phyloP scores from a whole-genome alignment of 2,329 filamentous ascomycete species.

The Arthrinium puccinioides region DNA sequence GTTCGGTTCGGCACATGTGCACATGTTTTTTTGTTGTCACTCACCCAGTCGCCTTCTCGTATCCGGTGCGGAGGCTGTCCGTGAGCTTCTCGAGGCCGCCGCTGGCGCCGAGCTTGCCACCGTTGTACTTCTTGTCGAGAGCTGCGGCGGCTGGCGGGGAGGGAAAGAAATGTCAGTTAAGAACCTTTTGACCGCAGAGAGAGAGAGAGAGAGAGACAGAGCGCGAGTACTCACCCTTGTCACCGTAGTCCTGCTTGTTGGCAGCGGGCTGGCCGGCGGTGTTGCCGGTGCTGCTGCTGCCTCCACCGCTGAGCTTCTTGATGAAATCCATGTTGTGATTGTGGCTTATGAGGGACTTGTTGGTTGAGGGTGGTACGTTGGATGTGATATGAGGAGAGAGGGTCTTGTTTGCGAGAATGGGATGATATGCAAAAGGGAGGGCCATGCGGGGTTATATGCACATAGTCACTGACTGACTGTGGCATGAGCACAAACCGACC shows the following conservation, averaged over 20 bases:
- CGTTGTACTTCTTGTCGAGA: conserved; percentile 18
- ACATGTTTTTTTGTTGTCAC: too few relatives aligned
- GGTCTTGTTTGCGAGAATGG: too few relatives aligned
- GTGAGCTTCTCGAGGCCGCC: conserved; percentile 24
- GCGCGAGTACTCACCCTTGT: conserved; percentile 18
- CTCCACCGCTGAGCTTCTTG: conserved; percentile 17
- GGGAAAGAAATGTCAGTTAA: background rate
- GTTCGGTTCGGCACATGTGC: background rate
- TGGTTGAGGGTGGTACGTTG: too few relatives aligned
- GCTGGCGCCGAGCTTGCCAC: conserved; percentile 9
- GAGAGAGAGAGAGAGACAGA: too few relatives aligned
- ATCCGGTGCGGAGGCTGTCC: conserved; percentile 21
- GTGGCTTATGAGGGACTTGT: too few relatives aligned
- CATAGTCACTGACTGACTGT: too few relatives aligned
- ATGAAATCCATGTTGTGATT: conserved; percentile 18
- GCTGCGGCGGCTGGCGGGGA: conserved; percentile 17
- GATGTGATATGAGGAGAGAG: background rate
- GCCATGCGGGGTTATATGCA: too few relatives aligned
- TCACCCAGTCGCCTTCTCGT: conserved; percentile 32
- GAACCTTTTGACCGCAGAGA: background rate
- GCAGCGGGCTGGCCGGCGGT: conserved; percentile 8
- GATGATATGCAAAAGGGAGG: too few relatives aligned
- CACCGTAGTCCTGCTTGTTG: conserved; percentile 22
- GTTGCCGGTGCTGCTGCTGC: conserved; percentile 4
- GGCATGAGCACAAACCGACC: too few relatives aligned